These are phyloP conservation scores for Alectoria sarmentosa DNA, from an alignment of 495 filamentous ascomycete species.

Conservation along the genomic window DNA sequence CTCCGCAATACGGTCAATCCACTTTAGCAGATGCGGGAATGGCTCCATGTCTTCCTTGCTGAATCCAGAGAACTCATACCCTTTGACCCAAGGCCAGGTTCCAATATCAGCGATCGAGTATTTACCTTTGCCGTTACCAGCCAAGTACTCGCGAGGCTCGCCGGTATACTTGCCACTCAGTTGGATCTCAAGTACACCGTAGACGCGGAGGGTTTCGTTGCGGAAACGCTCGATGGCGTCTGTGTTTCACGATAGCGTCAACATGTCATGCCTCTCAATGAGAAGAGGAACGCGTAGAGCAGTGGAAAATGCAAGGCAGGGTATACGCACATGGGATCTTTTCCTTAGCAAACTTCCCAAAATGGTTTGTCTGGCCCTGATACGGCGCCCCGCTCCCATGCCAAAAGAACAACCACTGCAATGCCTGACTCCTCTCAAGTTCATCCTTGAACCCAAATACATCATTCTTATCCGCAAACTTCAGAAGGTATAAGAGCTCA, in stretches of 20 bases:
- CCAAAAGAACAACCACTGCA: slow-evolving; percentile 35
- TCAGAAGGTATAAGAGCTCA: slow-evolving; percentile 45
- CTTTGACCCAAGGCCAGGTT: slow-evolving; percentile 50
- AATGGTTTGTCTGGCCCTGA: slow-evolving; percentile 32
- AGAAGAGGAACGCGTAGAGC: background rate
- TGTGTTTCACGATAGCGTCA: slow-evolving; percentile 15
- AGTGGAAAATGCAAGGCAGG: background rate
- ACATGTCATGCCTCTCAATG: background rate
- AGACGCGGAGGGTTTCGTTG: slow-evolving; percentile 47
- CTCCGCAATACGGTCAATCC: slow-evolving; percentile 46
- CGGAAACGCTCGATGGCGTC: slow-evolving; percentile 48
- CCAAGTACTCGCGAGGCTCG: slow-evolving; percentile 43
- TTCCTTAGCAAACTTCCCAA: slow-evolving; percentile 35
- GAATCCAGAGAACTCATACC: slow-evolving; percentile 36
- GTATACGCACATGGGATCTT: slow-evolving; percentile 38
- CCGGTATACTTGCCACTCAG: slow-evolving; percentile 30
- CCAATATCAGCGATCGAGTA: slow-evolving; percentile 50
- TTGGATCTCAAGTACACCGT: slow-evolving; percentile 47
- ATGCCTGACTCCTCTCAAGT: slow-evolving; percentile 27
- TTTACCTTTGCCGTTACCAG: slow-evolving; percentile 48
- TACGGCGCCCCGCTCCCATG: slow-evolving; percentile 28
- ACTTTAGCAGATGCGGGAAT: slow-evolving; percentile 47
- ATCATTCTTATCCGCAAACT: slow-evolving; percentile 42
- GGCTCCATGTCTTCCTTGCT: slow-evolving; percentile 41
- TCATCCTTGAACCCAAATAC: slow-evolving; percentile 31